Base-by-base conservation (phyloP, 805 yeast species). In the Schizosaccharomyces lindneri region DNA sequence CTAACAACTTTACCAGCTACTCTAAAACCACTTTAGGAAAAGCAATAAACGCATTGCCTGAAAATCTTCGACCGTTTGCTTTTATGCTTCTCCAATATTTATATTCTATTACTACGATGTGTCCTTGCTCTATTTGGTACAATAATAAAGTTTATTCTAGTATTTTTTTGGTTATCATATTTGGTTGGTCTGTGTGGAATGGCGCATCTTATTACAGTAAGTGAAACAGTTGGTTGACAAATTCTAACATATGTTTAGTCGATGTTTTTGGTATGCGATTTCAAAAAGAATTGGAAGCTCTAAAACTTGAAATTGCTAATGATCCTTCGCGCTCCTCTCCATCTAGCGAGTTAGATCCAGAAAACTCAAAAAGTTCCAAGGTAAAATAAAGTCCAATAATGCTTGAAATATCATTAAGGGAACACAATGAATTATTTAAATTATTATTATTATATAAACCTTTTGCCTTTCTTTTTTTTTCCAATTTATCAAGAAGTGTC, bases 201-300 rank as follows among this genome's bases (percentile, higher is more conserved):
- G 98, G 98, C 36, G 98, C 97, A 1, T 87, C 95, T 0, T 90
- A 87, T 70, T 90, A 90, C 70, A 29, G 57, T 51, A 51, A 24
- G 57, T 51, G 27, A 5, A n/a, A 3, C n/a, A 51, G 24, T 51
- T 24, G 27, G 1, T 24, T 3, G 5, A n/a, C 21, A 51, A 51
- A 7, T 51, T 11, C 27, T 29, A 24, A 29, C 19, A 21, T 4
- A 9, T 11, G 1, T 24, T 5, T 29, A 51, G 78, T 93, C 62
- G 97, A 90, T 67, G 83, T 84, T 61, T 93, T 88, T 72, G 97
- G 97, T 24, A 84, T 82, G 69, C 79, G 89, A 65, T 82, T 88
- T 68, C 95, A 88, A 68, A 86, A 84, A 67, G 96, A 93, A 70
- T 88, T 90, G 29, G 72, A 75, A 31, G 79, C 80, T 66, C 74